Percentiles rank a stretch among this genome's conserved stretches.
Conservation (phyloP, 805 yeast genomes). For the Barnettozyma pratensis region DNA sequence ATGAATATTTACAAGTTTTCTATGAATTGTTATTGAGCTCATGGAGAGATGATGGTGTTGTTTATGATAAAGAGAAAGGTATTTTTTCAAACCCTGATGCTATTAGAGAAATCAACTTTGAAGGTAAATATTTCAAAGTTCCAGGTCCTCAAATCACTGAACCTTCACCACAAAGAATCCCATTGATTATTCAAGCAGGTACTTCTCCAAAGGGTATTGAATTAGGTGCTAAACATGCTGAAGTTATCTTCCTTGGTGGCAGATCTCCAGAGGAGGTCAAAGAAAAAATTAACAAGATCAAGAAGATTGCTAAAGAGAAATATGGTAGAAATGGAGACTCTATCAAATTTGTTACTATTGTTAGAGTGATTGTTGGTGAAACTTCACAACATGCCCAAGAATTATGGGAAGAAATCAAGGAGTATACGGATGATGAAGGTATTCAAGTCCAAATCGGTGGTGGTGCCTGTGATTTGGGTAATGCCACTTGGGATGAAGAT, state of each 20-base stretch:
- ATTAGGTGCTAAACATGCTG: conserved; percentile 40
- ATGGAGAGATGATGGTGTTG: conserved; percentile 38
- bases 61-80: conserved; percentile 14
- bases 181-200: conserved; percentile 41
- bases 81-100: conserved; percentile 29
- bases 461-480: conserved; percentile 33
- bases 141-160: conserved; percentile 39
- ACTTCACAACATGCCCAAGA: conserved; percentile 36
- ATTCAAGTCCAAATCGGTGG: conserved; percentile 41
- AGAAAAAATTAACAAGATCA: conserved; percentile 28
- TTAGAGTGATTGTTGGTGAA: conserved; percentile 32
- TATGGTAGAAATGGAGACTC: conserved; percentile 32
- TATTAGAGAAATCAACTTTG: conserved; percentile 34
- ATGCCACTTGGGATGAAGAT: conserved; percentile 17
- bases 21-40: conserved; percentile 35
- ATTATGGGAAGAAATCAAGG: conserved; percentile 28
- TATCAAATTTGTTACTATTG: conserved; percentile 34
- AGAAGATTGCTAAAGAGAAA: conserved; percentile 28
- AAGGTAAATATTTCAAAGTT: conserved; percentile 35
- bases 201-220: conserved; percentile 35
- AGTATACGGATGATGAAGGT: conserved; percentile 35
- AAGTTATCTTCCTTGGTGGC: conserved; percentile 33
- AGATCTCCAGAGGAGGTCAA: conserved; percentile 30
- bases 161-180: conserved; percentile 40
- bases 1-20: conserved; percentile 37